A percentile compares a stretch with the other conserved stretches of the same genome.
Conservation (phyloP, 2,329 filamentous ascomycete species). For the Fusarium falciforme region DNA sequence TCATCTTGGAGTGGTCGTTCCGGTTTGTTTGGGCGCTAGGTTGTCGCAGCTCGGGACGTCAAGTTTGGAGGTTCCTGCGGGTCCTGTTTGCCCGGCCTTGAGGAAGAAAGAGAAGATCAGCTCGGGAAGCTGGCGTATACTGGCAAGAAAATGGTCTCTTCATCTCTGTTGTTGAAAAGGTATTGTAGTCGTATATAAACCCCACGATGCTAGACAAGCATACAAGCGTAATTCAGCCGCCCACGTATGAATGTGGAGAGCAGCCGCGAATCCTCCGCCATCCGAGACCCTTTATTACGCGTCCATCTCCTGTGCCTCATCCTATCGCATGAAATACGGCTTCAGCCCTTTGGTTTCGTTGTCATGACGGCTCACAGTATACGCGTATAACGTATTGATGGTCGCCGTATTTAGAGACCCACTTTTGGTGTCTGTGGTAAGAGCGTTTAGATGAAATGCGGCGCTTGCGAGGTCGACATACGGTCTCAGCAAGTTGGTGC, state of each 20-base stretch:
- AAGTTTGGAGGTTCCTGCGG: too few species aligned
- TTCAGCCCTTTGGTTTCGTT: background rate
- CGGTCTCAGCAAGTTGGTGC: background rate
- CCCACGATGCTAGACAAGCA: background rate
- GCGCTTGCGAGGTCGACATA: background rate
- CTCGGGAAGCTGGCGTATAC: background rate
- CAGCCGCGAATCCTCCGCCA: background rate
- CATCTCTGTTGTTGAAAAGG: background rate
- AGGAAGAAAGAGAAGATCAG: background rate
- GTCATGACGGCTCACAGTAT: background rate
- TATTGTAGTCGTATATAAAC: background rate
- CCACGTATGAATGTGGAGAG: background rate
- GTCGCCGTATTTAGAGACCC: background rate
- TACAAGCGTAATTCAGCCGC: background rate
- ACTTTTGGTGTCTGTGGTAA: background rate
- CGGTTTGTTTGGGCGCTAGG: background rate
- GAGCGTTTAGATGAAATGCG: background rate
- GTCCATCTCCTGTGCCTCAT: background rate
- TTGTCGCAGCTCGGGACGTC: background rate
- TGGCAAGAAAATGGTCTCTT: background rate
- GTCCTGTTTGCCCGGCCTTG: background rate
- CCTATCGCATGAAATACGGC: background rate
- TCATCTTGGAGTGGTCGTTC: background rate
- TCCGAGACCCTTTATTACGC: background rate
- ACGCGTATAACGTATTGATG: constrained; percentile 6